Conservation (phyloP, 108 stramenopile genomes). For the Pseudonitzschia multistriata region DNA sequence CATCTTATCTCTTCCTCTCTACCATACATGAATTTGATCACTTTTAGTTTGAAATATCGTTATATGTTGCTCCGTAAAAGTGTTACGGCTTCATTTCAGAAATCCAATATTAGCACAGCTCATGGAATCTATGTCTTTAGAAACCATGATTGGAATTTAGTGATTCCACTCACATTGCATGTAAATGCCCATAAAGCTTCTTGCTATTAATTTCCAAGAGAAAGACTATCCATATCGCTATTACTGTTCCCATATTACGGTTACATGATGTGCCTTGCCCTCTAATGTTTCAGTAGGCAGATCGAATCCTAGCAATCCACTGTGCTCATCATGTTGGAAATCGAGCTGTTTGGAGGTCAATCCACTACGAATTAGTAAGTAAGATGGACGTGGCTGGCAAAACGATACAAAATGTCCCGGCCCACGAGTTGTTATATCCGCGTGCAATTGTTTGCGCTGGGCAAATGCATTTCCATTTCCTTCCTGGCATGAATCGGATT, state of each 20-base stretch:
- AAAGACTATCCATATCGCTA: not conserved
- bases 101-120: no score
- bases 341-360: not conserved
- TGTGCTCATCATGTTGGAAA: conserved; percentile 18
- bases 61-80: no score
- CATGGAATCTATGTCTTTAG: no score
- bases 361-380: conserved; percentile 16
- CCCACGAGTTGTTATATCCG: conserved; percentile 35
- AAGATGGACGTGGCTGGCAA: conserved; percentile 32
- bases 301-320: conserved; percentile 18
- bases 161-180: no score
- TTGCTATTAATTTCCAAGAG: not conserved
- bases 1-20: no score
- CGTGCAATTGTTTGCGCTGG: conserved; percentile 14
- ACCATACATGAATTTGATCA: no score
- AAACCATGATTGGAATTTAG: no score
- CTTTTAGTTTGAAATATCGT: no score
- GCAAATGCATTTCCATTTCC: not conserved
- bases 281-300: conserved; percentile 21
- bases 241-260: conserved; percentile 23
- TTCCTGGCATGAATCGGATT: not conserved
- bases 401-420: conserved; percentile 41
- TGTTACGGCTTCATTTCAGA: no score
- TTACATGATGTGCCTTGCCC: conserved; percentile 16
- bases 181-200: no score